Percentiles rank a stretch among this genome's conserved stretches.
Conservation (phyloP, 2,329 filamentous ascomycete species). For the Pestalotiopsis sp. region DNA sequence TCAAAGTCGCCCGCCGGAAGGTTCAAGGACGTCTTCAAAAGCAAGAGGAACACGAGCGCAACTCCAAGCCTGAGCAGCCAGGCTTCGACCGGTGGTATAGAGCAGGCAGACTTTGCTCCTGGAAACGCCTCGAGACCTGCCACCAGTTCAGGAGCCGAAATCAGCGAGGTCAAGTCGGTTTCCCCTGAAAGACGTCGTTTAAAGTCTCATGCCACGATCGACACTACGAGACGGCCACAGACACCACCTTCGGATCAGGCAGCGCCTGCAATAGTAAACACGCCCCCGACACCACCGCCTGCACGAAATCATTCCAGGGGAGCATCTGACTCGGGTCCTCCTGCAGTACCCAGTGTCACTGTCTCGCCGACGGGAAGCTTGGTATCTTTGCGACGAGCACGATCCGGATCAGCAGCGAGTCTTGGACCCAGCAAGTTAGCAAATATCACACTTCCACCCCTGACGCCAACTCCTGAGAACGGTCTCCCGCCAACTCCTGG, state of each 20-base stretch:
- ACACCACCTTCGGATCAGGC: conserved; percentile 51
- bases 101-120: conserved; percentile 19
- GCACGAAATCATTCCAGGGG: conserved; percentile 36
- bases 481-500: conserved; percentile 54
- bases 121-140: conserved; percentile 17
- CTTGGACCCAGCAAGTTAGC: conserved; percentile 85
- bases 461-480: conserved; percentile 76
- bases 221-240: conserved; percentile 38
- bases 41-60: conserved; percentile 51
- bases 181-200: conserved; percentile 21
- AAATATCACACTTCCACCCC: conserved; percentile 69
- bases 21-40: conserved; percentile 71
- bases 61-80: conserved; percentile 47
- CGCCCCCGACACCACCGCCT: conserved; percentile 63
- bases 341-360: conserved; percentile 52
- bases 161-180: conserved; percentile 24
- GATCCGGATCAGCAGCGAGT: conserved; percentile 46
- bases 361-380: conserved; percentile 69
- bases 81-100: conserved; percentile 19
- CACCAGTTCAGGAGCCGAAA: conserved; percentile 5
- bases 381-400: conserved; percentile 64
- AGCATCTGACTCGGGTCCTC: conserved; percentile 24
- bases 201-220: conserved; percentile 24
- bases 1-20: conserved; percentile 72
- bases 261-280: conserved; percentile 64